Evolutionary conservation across 768 basidiomycete genomes (phyloP), one percentile per base, ranked within the genome.

Genomic region (Mycena venus): DNA sequence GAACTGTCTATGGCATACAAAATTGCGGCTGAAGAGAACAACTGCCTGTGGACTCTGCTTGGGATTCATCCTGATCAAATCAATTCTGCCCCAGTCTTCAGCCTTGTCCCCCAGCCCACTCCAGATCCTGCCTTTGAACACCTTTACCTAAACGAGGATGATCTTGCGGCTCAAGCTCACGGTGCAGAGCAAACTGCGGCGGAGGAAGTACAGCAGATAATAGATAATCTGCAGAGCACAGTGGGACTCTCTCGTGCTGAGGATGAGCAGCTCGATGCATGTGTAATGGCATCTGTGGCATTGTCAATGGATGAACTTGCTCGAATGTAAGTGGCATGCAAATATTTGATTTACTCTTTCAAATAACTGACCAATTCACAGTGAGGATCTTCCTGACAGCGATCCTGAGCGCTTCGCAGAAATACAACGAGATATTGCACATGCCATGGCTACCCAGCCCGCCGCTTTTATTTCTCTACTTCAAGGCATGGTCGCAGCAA

Each of bases 281-380:
- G 55, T 44, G 66, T 58, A n/a, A 68, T 68, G 66, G 66, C 66
- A 27, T 36, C 65, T 1, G 65, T 67, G 9, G 53, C 65, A 40
- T 67, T 67, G 36, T n/a, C 51, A 19, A 42, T 68, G 38, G 66
- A 68, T 4, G 66, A 68, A 58, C 55, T 58, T 17, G 53, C 36
- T 1, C 40, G 17, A 6, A 68, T 68, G 66, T 68, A 58, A 10
- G 53, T 44, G 51, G 2, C 51, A 27, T 25, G 12, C 27, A 2
- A 5, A 23, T 44, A 31, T 27, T 32, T 25, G 2, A 19, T n/a
- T n/a, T 14, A 10, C 2, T n/a, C 21, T 29, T 55, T n/a, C n/a
- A n/a, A n/a, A n/a, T n/a, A n/a, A 55, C 53, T 23, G 27, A 42
- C 36, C 23, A 51, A 14, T 15, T 32, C 8, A 31, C 31, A 65